These are phyloP conservation scores for Dendrostoma leiphaemia DNA, from an alignment of 2,329 filamentous ascomycete species.

Conservation along the genomic window DNA sequence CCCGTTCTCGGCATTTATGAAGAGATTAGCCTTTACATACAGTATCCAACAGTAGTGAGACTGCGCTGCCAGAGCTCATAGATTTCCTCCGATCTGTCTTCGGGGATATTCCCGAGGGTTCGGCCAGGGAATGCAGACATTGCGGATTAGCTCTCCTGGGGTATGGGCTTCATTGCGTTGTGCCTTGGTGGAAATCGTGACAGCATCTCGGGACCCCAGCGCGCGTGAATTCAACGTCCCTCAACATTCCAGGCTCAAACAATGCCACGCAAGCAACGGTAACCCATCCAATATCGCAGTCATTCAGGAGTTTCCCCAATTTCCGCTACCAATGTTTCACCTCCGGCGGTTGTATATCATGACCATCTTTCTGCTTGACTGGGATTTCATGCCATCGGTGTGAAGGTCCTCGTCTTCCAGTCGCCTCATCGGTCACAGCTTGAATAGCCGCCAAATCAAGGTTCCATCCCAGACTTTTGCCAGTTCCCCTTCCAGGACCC, in stretches of 20 bases:
- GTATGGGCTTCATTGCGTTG: not conserved
- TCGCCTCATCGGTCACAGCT: not conserved
- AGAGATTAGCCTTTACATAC: not conserved
- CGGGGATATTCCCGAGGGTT: not conserved
- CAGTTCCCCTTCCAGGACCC: too few relatives aligned
- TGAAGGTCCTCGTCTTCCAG: not conserved
- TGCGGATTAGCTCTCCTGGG: not conserved
- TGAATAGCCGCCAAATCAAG: not conserved
- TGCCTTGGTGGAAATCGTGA: not conserved
- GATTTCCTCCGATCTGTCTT: not conserved
- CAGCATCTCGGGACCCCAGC: not conserved
- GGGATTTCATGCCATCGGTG: not conserved
- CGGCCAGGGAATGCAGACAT: not conserved
- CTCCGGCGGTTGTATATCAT: not conserved
- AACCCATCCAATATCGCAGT: not conserved
- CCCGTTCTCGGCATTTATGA: not conserved
- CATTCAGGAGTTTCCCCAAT: not conserved
- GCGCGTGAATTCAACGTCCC: not conserved
- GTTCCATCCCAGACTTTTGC: too few relatives aligned
- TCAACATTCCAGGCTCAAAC: too few relatives aligned
- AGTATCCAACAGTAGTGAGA: not conserved
- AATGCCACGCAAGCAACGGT: too few relatives aligned
- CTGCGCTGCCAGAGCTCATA: not conserved
- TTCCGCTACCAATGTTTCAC: not conserved
- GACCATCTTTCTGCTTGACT: not conserved